Base-by-base conservation (phyloP, 2,329 filamentous ascomycete species). In the Colletotrichum noveboracense region DNA sequence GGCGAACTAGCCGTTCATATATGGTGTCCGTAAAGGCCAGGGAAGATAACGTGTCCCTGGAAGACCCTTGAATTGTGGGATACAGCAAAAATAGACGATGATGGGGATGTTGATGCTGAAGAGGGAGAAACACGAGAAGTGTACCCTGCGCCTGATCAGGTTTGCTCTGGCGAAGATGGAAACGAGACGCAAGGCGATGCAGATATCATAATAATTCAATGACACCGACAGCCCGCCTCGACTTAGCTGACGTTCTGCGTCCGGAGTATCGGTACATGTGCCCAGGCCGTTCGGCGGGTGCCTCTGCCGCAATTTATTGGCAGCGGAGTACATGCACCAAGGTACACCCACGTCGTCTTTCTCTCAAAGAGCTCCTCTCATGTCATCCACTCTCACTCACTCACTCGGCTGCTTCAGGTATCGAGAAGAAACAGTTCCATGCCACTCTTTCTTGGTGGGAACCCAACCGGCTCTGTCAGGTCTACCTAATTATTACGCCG, bases 1-100 rank as follows among this genome's bases (percentile, higher is more conserved):
- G 67, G 71, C 67, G 71, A 66, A 43, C 61, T 66, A 71, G 68
- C 60, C 38, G 24, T 48, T 62, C 48, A 74, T 74, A 61, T 74
- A 74, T 58, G 36, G 43, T 48, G 43, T n/a, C 18, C 18, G 18
- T 30, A 28, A 43, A 66, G 26, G 62, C n/a, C 34, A 24, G n/a
- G 30, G 34, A 61, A 62, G 52, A 56, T 56, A 24, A 28, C 21
- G 24, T 28, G 52, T 56, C 21, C 52, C 52, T 56, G 52, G 24
- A 28, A 56, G 26, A 56, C 52, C 52, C 52, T 60, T 43, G 68
- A 70, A 26, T 64, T 48, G 66, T n/a, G 38, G 21, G 13, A 55
- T 48, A 60, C 38, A 64, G 58, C 62, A 64, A 70, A 30, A 55
- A 48, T 61, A 18, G 52, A 34, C 48, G 26, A 30, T 30, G 28